Evolutionary conservation across 2,329 filamentous ascomycete species (phyloP).

Genomic region (Aspergillus phoenicis): DNA sequence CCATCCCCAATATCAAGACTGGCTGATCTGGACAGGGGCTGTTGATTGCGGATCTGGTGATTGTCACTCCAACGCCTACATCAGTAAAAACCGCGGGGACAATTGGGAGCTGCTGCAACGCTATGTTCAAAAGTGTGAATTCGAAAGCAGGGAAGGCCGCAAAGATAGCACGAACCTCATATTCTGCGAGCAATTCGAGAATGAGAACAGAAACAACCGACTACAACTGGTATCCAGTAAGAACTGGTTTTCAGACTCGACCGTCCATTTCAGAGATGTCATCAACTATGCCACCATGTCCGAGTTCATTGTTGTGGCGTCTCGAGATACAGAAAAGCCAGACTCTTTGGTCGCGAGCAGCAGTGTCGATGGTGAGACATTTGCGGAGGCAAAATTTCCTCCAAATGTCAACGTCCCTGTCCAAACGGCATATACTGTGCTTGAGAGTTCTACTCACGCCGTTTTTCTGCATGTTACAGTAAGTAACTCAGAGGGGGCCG

Average conservation of each 20-base stretch:
- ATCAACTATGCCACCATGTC: constrained; percentile 91
- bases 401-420: constrained; percentile 77
- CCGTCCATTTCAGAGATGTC: constrained; percentile 69
- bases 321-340: constrained; percentile 62
- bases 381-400: constrained; percentile 84
- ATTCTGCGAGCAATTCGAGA: constrained; percentile 65
- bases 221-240: constrained; percentile 74
- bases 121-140: constrained; percentile 81
- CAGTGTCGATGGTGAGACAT: constrained; percentile 80
- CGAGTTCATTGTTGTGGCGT: constrained; percentile 91
- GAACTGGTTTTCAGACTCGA: constrained; percentile 71
- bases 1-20: constrained; percentile 82
- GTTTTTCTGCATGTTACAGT: constrained; percentile 92
- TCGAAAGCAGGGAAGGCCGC: constrained; percentile 68
- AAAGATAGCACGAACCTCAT: constrained; percentile 65
- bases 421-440: constrained; percentile 83
- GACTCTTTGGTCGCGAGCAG: constrained; percentile 74
- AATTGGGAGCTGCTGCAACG: constrained; percentile 76
- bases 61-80: constrained; percentile 74
- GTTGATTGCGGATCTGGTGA: constrained; percentile 65
- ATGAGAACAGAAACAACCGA: constrained; percentile 64
- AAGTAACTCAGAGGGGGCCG: constrained; percentile 63
- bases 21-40: constrained; percentile 85
- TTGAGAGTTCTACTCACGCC: constrained; percentile 92
- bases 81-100: constrained; percentile 75